phyloP scores from a whole-genome alignment of 768 basidiomycete species.

The Chalciporus piperatus region DNA sequence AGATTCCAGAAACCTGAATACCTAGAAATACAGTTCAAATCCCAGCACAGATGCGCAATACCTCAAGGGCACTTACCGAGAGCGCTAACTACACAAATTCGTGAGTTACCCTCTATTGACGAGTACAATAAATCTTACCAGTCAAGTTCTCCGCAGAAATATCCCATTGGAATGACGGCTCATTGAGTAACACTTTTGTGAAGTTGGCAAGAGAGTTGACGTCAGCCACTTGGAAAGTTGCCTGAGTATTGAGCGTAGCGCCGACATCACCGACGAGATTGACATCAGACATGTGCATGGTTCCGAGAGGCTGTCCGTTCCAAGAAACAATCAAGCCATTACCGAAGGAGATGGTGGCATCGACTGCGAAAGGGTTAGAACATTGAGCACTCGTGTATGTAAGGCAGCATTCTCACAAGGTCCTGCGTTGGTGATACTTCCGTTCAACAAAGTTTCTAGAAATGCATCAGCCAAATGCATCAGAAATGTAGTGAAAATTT shows the following conservation, averaged over 20 bases:
- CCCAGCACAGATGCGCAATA: background rate
- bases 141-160: conserved; percentile 64
- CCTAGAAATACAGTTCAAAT: conserved; percentile 33
- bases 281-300: conserved; percentile 58
- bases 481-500: background rate
- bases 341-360: conserved; percentile 65
- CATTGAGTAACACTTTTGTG: conserved; percentile 61
- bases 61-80: conserved; percentile 41
- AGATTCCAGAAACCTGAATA: conserved; percentile 55
- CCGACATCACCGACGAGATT: conserved; percentile 61
- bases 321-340: conserved; percentile 60
- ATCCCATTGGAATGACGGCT: conserved; percentile 67
- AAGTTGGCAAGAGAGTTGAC: conserved; percentile 58
- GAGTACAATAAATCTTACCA: conserved; percentile 33
- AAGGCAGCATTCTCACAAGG: conserved; percentile 50
- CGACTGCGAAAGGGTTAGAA: conserved; percentile 39
- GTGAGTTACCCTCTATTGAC: conserved; percentile 1
- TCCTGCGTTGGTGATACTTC: conserved; percentile 65
- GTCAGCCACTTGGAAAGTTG: conserved; percentile 57
- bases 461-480: conserved; percentile 2
- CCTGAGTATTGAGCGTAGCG: conserved; percentile 51
- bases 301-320: conserved; percentile 55
- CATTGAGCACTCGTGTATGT: background rate
- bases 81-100: conserved; percentile 44
- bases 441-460: conserved; percentile 50